Base-by-base conservation (phyloP, 495 filamentous ascomycete genomes). In the Penicillium coffeae region DNA sequence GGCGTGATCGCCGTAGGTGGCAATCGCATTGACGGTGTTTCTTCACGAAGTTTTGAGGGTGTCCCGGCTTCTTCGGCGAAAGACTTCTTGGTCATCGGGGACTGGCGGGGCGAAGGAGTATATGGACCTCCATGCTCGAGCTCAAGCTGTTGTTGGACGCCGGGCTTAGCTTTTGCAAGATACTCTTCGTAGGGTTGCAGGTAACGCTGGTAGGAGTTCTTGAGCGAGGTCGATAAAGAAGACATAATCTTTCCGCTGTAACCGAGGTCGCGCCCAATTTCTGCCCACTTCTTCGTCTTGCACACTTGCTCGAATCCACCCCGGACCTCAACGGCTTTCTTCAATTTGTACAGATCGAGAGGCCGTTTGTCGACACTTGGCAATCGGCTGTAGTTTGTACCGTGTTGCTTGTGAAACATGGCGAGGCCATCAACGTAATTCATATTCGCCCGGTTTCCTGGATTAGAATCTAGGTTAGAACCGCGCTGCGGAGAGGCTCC, bases 221-320 rank as follows among this genome's bases (percentile, higher is more conserved):
- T 99, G 42, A 99, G 80, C 16, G 94, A 97, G 1, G 93, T 99
- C 9, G 93, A 99, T 35, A 99, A 69, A n/a, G 94, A 97, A 0
- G 94, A 97, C 93, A 99, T 99, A 55, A 99, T 99, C 71, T 99
- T 99, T 61, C 93, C 93, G 62, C 93, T 96, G 70, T 99, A 99
- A 44, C 93, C 93, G 15, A 99, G 72, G 65, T 96, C 92, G 62
- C 93, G 86, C 27, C 93, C 93, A 52, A 99, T 96, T 66, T 99
- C 93, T 0, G 93, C 93, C 93, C 93, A 99, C 73, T 96, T 97
- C 68, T 99, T 99, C 41, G 83, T 77, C 70, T 95, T 96, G 76
- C 94, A 97, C 32, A 99, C 93, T 52, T 84, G 84, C 33, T 95
- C 90, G 57, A 99, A 99, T 0, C 93, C 93, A 21, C 93, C 93